phyloP scores from a whole-genome alignment of 768 basidiomycete species.

The Phylloporus rhodoxanthus region DNA sequence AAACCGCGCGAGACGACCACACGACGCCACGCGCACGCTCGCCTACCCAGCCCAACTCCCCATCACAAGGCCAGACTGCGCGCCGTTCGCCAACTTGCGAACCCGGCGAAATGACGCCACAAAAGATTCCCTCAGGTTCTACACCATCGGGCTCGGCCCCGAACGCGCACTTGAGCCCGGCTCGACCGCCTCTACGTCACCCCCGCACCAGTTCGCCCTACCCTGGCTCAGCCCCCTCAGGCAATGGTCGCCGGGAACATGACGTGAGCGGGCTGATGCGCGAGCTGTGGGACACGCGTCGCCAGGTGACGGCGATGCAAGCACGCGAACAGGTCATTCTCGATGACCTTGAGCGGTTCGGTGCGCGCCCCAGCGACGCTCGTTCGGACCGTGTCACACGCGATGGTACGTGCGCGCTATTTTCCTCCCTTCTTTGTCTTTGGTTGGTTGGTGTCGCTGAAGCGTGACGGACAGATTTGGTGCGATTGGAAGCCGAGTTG shows the following conservation, averaged over 20 bases:
- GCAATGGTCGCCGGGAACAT: not conserved
- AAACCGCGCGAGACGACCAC: not conserved
- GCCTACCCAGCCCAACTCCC: not conserved
- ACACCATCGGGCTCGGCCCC: not conserved
- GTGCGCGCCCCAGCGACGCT: not conserved
- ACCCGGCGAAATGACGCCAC: slow-evolving; percentile 5
- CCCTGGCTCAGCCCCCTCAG: not conserved
- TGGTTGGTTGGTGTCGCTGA: too few relatives aligned
- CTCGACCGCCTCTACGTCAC: not conserved
- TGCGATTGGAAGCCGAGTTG: slow-evolving; percentile 32
- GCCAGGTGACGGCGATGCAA: slow-evolving; percentile 18
- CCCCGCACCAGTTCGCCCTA: not conserved
- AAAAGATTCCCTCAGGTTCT: not conserved
- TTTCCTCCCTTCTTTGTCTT: not conserved
- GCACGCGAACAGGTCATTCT: slow-evolving; percentile 22
- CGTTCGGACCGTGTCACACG: slow-evolving; percentile 1
- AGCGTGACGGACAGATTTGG: slow-evolving; percentile 6
- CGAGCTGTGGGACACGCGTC: slow-evolving; percentile 27
- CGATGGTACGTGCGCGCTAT: slow-evolving; percentile 16
- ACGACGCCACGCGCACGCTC: too few relatives aligned
- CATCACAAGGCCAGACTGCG: not conserved
- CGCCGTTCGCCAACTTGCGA: slow-evolving; percentile 3
- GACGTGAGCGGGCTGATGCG: slow-evolving; percentile 14
- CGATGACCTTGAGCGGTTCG: slow-evolving; percentile 17
- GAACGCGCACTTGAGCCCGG: not conserved